Percentiles rank a stretch among this genome's conserved stretches.
Evolutionary conservation across 2,329 filamentous ascomycete genomes (phyloP).

Genomic region (Cryphonectria radicalis): DNA sequence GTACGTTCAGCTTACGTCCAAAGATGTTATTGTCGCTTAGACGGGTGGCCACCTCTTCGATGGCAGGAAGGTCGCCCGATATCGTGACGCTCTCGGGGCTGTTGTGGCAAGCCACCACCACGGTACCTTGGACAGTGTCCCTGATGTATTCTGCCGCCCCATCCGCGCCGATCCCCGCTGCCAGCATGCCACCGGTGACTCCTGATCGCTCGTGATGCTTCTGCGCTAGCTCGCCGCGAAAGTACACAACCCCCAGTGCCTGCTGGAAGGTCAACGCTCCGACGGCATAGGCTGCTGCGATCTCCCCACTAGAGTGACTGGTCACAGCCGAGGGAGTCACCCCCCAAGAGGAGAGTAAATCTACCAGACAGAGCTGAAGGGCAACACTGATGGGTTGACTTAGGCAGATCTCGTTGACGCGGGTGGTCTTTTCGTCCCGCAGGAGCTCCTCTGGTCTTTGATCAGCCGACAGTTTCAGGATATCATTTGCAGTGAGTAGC

Average conservation of each 20-base stretch:
- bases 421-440: slow-evolving; percentile 29
- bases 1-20: slow-evolving; percentile 34
- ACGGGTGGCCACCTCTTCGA: slow-evolving; percentile 34
- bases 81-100: slow-evolving; percentile 40
- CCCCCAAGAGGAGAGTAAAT: slow-evolving; percentile 39
- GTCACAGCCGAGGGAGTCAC: slow-evolving; percentile 40
- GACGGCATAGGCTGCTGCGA: slow-evolving; percentile 45
- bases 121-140: not conserved
- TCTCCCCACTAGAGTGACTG: slow-evolving; percentile 47
- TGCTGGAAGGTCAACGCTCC: slow-evolving; percentile 25
- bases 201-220: slow-evolving; percentile 1
- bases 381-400: slow-evolving; percentile 48
- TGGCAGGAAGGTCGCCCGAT: slow-evolving; percentile 37
- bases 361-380: slow-evolving; percentile 49
- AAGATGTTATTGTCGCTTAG: slow-evolving; percentile 37
- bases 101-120: slow-evolving; percentile 25
- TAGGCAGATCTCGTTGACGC: slow-evolving; percentile 41
- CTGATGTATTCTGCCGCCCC: slow-evolving; percentile 13
- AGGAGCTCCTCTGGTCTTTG: slow-evolving; percentile 22
- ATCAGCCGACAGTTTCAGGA: too few species aligned
- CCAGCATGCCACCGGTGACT: slow-evolving; percentile 11
- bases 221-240: slow-evolving; percentile 5
- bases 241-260: slow-evolving; percentile 3
- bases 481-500: too few species aligned
- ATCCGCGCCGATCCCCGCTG: not conserved